These are phyloP conservation scores for Dunaliella salina DNA, from an alignment of 163 green algal species.

Conservation along the genomic window DNA sequence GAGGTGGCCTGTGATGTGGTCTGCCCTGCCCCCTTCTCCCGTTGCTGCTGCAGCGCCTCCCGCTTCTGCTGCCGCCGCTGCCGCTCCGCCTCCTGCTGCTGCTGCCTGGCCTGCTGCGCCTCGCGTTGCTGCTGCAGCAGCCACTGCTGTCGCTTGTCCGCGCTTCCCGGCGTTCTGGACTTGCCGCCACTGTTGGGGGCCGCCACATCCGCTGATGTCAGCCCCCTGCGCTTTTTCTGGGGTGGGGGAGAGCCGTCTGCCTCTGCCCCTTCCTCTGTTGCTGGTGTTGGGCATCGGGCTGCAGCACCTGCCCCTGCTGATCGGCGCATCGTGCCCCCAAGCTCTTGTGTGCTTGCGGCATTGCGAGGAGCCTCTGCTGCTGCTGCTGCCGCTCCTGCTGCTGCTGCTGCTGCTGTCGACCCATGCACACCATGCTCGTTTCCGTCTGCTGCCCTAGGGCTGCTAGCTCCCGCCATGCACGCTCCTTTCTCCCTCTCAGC, in stretches of 20 bases:
- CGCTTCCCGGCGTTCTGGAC: too few species aligned
- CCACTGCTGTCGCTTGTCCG: not conserved
- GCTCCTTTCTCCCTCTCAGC: not conserved
- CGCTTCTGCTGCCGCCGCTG: not conserved
- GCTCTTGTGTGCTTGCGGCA: too few species aligned
- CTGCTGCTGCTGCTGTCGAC: not conserved
- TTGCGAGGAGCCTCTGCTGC: too few species aligned
- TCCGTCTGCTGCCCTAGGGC: not conserved
- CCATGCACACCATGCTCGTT: not conserved
- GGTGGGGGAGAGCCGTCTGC: not conserved
- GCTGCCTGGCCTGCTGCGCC: not conserved
- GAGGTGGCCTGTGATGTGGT: too few species aligned
- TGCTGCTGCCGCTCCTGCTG: not conserved
- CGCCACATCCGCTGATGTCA: not conserved
- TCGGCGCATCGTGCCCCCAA: too few species aligned
- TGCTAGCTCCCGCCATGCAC: not conserved
- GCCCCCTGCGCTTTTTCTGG: not conserved
- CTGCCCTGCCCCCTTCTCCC: not conserved
- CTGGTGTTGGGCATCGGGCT: not conserved
- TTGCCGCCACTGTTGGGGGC: not conserved
- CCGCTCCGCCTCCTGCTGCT: not conserved
- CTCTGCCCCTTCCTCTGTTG: not conserved
- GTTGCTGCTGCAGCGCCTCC: not conserved
- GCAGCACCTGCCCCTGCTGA: too few species aligned
- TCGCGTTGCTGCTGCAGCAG: not conserved